These are phyloP conservation scores for Nosema granulosis DNA, from an alignment of 371 early-diverging fungal genomes.

Conservation along the genomic window DNA sequence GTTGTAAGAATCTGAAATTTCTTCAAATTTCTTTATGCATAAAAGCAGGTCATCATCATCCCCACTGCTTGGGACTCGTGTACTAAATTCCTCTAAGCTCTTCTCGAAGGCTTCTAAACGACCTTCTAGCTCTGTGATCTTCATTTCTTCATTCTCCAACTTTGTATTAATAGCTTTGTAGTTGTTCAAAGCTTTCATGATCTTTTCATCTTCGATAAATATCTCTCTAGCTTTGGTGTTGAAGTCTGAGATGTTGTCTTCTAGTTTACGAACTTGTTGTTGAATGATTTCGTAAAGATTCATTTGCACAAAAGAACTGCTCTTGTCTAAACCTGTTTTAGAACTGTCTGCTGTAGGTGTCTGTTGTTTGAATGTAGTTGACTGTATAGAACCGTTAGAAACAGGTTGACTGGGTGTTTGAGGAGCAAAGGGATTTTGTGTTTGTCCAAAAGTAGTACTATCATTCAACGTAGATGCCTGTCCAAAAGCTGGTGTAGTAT, in stretches of 20 bases:
- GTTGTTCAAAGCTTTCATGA: conserved; percentile 56
- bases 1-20: conserved; percentile 55
- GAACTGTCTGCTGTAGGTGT: conserved; percentile 4
- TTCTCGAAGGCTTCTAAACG: conserved; percentile 56
- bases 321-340: conserved; percentile 1
- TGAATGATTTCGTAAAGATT: conserved; percentile 54
- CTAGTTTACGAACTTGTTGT: conserved; percentile 52
- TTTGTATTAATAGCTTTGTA: conserved; percentile 37
- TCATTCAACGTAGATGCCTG: too few relatives aligned
- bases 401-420: not conserved
- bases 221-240: conserved; percentile 52
- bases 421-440: not conserved
- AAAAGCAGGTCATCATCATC: conserved; percentile 23
- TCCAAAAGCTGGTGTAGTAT: too few relatives aligned
- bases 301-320: conserved; percentile 40
- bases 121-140: conserved; percentile 52
- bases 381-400: not conserved
- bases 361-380: too few relatives aligned
- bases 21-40: conserved; percentile 55
- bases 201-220: conserved; percentile 55
- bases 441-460: too few relatives aligned
- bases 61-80: conserved; percentile 2
- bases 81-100: conserved; percentile 17
- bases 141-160: conserved; percentile 48
- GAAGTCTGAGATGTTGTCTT: conserved; percentile 56